A percentile compares a stretch with the other conserved stretches of the same genome.
These are phyloP conservation scores for Nakaseomyces delphensis DNA, from an alignment of 1,139 yeast species.

Conservation along the genomic window DNA sequence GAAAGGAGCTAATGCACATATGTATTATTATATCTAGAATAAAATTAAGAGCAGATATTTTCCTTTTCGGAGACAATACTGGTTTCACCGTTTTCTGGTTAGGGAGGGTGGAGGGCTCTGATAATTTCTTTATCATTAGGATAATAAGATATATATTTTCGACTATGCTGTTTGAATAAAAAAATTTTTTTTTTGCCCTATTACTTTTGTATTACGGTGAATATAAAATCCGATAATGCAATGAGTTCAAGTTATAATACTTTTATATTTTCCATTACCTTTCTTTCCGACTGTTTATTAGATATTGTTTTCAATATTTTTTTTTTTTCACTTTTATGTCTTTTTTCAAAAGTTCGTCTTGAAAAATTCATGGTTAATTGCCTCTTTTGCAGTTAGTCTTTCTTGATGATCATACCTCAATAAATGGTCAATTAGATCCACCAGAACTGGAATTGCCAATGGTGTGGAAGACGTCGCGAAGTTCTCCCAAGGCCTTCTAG, in stretches of 20 bases:
- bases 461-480: slow-evolving; percentile 48
- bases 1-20: not conserved
- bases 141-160: not conserved
- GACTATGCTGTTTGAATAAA: not conserved
- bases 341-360: slow-evolving; percentile 17
- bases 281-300: no score
- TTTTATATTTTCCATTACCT: not conserved
- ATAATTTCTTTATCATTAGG: not conserved
- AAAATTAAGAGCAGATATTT: no score
- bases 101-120: not conserved
- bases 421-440: slow-evolving; percentile 58
- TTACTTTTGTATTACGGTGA: not conserved
- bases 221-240: not conserved
- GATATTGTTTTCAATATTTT: no score
- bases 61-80: no score
- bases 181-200: not conserved
- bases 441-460: slow-evolving; percentile 50
- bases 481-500: slow-evolving; percentile 59
- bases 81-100: not conserved
- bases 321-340: not conserved
- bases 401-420: slow-evolving; percentile 66
- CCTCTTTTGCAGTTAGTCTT: slow-evolving; percentile 68
- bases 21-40: not conserved
- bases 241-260: not conserved
- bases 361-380: slow-evolving; percentile 54